A percentile compares a stretch with the other conserved stretches of the same genome.
Evolutionary conservation across 2,329 filamentous ascomycete genomes (phyloP).

Genomic region (Cladophialophora yegresii): DNA sequence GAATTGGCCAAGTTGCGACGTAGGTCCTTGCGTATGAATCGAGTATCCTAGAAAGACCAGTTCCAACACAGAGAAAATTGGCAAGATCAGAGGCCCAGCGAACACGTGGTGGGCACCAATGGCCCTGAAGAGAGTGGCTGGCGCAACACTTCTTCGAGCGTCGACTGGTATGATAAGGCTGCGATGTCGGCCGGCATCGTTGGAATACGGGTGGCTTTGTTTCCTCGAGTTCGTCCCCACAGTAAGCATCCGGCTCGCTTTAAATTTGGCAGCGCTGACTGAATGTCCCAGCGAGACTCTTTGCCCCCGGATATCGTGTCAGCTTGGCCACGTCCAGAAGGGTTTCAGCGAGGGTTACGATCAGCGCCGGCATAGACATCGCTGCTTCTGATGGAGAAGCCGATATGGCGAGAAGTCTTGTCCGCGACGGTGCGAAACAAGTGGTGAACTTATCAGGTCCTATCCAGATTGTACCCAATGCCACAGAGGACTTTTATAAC

Average conservation of each 20-base stretch:
- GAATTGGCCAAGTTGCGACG: conserved; percentile 7
- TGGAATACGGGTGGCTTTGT: not conserved
- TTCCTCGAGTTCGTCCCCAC: conserved; percentile 14
- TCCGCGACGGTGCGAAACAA: conserved; percentile 3
- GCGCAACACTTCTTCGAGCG: conserved; percentile 9
- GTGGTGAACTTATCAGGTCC: not conserved
- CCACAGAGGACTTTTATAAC: conserved; percentile 6
- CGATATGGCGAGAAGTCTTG: conserved; percentile 4
- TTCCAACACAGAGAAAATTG: not conserved
- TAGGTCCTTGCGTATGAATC: not conserved
- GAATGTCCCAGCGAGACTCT: conserved; percentile 1
- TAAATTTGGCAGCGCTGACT: not conserved
- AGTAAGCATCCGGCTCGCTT: not conserved
- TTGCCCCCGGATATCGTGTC: not conserved
- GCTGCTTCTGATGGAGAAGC: not conserved
- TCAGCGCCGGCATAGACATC: conserved; percentile 11
- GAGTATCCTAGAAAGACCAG: not conserved
- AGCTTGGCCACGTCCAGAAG: conserved; percentile 12
- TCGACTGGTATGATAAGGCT: conserved; percentile 13
- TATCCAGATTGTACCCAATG: conserved; percentile 8
- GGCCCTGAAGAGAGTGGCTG: conserved; percentile 3
- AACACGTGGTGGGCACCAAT: conserved; percentile 13
- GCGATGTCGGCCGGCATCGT: not conserved
- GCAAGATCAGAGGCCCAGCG: conserved; percentile 6
- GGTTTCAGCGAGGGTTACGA: conserved; percentile 9